Conservation (phyloP, 257 asterid genomes). For the Ligustrum vulgare region DNA sequence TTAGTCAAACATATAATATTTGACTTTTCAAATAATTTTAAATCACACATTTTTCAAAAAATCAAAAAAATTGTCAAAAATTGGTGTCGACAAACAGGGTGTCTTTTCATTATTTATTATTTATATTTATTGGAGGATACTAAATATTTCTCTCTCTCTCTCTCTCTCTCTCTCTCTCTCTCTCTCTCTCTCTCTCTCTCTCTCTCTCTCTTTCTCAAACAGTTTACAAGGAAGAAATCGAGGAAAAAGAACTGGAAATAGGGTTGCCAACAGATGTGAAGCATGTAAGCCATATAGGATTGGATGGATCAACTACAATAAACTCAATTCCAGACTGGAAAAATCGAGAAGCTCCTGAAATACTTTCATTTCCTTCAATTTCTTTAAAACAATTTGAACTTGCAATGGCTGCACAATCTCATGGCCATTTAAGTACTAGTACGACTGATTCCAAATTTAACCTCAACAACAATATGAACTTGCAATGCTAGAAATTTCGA, state of each 20-base stretch:
- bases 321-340: conserved; percentile 45
- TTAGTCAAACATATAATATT: too few relatives aligned
- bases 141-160: too few relatives aligned
- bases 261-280: conserved; percentile 68
- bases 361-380: conserved; percentile 47
- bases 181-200: background rate
- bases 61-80: too few relatives aligned
- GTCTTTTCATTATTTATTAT: too few relatives aligned
- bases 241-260: conserved; percentile 53
- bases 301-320: conserved; percentile 51
- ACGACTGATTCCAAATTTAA: background rate
- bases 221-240: conserved; percentile 40
- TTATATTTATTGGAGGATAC: too few relatives aligned
- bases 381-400: conserved; percentile 53
- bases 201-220: background rate
- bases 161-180: background rate
- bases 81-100: too few relatives aligned
- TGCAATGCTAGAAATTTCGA: background rate
- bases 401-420: conserved; percentile 64
- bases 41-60: too few relatives aligned
- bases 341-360: conserved; percentile 35
- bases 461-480: background rate
- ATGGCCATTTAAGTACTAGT: background rate
- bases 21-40: too few relatives aligned
- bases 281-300: conserved; percentile 63